Percentiles rank a stretch among this genome's conserved stretches.
Evolutionary conservation across 371 early-diverging fungal genomes (phyloP).

Genomic region (Umbelopsis sp.): DNA sequence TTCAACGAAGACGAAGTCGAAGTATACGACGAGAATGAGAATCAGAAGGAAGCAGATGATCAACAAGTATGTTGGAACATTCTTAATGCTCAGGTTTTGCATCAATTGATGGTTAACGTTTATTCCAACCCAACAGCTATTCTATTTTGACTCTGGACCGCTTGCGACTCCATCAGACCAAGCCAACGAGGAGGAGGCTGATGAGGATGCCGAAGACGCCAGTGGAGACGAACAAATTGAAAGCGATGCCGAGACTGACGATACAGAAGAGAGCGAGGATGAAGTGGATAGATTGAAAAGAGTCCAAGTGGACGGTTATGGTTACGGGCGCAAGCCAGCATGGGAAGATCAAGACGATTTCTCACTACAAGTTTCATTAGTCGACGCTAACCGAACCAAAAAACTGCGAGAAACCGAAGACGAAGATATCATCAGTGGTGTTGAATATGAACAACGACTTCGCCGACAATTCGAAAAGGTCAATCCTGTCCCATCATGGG

Average conservation of each 20-base stretch:
- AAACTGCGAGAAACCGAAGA: conserved; percentile 77
- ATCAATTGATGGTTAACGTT: not conserved
- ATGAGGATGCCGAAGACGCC: no score
- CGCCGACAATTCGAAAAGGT: conserved; percentile 84
- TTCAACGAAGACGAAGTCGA: conserved; percentile 6
- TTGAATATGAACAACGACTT: conserved; percentile 82
- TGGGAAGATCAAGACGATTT: conserved; percentile 83
- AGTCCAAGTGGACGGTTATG: conserved; percentile 17
- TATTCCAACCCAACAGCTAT: conserved; percentile 22
- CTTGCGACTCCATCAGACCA: conserved; percentile 22
- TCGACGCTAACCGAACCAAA: conserved; percentile 62
- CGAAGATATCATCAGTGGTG: conserved; percentile 75
- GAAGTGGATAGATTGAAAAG: conserved; percentile 16
- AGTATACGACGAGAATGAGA: conserved; percentile 20
- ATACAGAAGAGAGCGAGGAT: conserved; percentile 28
- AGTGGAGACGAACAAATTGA: conserved; percentile 23
- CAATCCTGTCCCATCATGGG: conserved; percentile 91
- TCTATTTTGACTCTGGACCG: conserved; percentile 52
- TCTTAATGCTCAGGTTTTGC: no score
- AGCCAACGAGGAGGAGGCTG: conserved; percentile 22
- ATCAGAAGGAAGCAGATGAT: conserved; percentile 34
- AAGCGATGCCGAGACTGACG: conserved; percentile 25
- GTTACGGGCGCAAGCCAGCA: conserved; percentile 54
- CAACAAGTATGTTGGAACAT: not conserved
- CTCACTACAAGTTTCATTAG: conserved; percentile 68